phyloP scores from a whole-genome alignment of 495 filamentous ascomycete genomes.

The Penicillium lagena region DNA sequence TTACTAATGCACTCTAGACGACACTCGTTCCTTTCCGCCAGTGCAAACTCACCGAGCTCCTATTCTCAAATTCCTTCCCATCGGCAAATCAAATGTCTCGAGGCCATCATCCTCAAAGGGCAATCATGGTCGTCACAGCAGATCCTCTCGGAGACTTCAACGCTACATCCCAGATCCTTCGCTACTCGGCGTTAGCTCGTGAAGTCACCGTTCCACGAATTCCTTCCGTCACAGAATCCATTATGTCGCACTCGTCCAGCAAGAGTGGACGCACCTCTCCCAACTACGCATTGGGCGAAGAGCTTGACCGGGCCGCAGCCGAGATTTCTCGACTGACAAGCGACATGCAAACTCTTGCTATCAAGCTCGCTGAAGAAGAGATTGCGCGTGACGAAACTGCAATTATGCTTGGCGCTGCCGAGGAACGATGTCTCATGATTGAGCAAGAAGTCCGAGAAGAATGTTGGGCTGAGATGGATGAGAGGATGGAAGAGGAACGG shows the following conservation, averaged over 20 bases:
- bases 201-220: slow-evolving; percentile 90
- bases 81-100: slow-evolving; percentile 51
- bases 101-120: slow-evolving; percentile 68
- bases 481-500: slow-evolving; percentile 63
- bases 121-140: slow-evolving; percentile 93
- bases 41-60: slow-evolving; percentile 92
- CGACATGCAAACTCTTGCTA: slow-evolving; percentile 59
- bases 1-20: slow-evolving; percentile 37
- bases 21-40: slow-evolving; percentile 87
- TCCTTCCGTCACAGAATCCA: slow-evolving; percentile 64
- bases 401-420: slow-evolving; percentile 47
- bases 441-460: slow-evolving; percentile 90
- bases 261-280: slow-evolving; percentile 45
- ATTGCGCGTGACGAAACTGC: slow-evolving; percentile 47
- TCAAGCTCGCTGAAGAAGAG: slow-evolving; percentile 57
- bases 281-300: slow-evolving; percentile 48
- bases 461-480: slow-evolving; percentile 80
- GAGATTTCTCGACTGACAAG: slow-evolving; percentile 70
- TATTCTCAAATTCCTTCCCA: slow-evolving; percentile 94
- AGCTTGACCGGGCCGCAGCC: slow-evolving; percentile 67
- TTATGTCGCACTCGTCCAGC: slow-evolving; percentile 39
- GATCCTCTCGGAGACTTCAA: slow-evolving; percentile 94
- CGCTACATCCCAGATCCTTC: slow-evolving; percentile 89
- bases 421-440: slow-evolving; percentile 62
- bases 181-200: slow-evolving; percentile 88